phyloP scores from a whole-genome alignment of 2,329 filamentous ascomycete genomes.

The Monosporascus ibericus region DNA sequence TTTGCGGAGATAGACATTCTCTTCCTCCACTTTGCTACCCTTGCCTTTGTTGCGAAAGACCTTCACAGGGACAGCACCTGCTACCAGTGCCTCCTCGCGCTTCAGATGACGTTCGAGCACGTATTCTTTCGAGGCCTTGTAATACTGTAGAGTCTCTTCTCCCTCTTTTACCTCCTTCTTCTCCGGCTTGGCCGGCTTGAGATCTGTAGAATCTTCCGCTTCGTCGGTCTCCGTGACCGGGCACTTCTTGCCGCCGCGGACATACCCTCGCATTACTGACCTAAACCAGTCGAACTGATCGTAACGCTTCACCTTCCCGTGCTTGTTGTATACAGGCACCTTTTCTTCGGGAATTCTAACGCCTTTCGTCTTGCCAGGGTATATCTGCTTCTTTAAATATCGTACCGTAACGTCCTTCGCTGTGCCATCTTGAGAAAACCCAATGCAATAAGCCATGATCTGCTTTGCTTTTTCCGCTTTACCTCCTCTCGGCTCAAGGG shows the following conservation, averaged over 20 bases:
- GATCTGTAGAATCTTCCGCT: conserved; percentile 69
- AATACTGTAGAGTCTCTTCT: conserved; percentile 78
- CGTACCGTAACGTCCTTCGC: conserved; percentile 93
- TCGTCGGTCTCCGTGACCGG: conserved; percentile 69
- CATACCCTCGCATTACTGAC: conserved; percentile 69
- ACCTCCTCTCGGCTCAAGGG: conserved; percentile 74
- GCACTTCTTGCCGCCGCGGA: conserved; percentile 37
- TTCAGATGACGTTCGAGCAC: conserved; percentile 81
- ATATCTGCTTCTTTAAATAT: conserved; percentile 74
- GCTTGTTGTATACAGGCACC: conserved; percentile 68
- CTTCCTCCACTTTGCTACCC: conserved; percentile 64
- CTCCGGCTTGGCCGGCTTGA: conserved; percentile 65
- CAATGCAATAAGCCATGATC: conserved; percentile 83
- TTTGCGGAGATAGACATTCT: conserved; percentile 72
- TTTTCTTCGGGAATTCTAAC: conserved; percentile 73
- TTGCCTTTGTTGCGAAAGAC: conserved; percentile 71
- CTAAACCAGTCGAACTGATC: conserved; percentile 88
- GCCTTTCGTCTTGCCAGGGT: conserved; percentile 87
- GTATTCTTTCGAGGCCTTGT: conserved; percentile 80
- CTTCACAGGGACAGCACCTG: conserved; percentile 62
- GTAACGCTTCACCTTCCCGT: conserved; percentile 71
- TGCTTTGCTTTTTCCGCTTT: conserved; percentile 84
- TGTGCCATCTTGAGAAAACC: conserved; percentile 74
- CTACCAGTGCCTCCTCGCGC: conserved; percentile 80
- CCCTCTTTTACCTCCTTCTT: conserved; percentile 69